These are phyloP conservation scores for Pichia nanzhaoensis DNA, from an alignment of 805 yeast genomes.

Conservation along the genomic window DNA sequence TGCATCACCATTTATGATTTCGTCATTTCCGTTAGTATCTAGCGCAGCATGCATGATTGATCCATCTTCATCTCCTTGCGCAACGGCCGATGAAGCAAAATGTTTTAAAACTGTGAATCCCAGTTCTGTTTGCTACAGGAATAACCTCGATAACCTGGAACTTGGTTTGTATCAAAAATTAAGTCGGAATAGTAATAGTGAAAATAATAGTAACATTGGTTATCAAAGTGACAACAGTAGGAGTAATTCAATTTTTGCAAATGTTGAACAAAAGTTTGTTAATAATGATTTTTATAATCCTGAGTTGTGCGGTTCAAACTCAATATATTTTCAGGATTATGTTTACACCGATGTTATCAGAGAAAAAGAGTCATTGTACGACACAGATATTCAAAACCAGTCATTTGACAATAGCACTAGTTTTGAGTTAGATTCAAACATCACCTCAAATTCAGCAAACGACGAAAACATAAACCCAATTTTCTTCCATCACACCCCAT, in stretches of 20 bases:
- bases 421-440: constrained; percentile 9
- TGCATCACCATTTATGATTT: not conserved
- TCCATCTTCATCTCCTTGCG: not conserved
- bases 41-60: not conserved
- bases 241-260: not conserved
- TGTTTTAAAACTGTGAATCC: constrained; percentile 4
- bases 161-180: not conserved
- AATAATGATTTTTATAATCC: too few relatives aligned
- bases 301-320: not conserved
- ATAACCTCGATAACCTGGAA: not conserved
- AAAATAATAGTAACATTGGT: not conserved
- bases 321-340: constrained; percentile 4
- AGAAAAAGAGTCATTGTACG: constrained; percentile 1
- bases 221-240: not conserved
- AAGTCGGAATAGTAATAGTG: not conserved
- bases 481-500: constrained; percentile 9
- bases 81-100: not conserved
- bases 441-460: constrained; percentile 1
- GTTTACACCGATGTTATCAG: not conserved
- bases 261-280: too few relatives aligned
- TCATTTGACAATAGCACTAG: constrained; percentile 8
- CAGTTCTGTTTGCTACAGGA: not conserved
- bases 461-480: constrained; percentile 9
- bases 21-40: not conserved
- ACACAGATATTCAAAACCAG: not conserved